Conservation (phyloP, 257 asterid genomes). For the Solanum infundibuliforme region DNA sequence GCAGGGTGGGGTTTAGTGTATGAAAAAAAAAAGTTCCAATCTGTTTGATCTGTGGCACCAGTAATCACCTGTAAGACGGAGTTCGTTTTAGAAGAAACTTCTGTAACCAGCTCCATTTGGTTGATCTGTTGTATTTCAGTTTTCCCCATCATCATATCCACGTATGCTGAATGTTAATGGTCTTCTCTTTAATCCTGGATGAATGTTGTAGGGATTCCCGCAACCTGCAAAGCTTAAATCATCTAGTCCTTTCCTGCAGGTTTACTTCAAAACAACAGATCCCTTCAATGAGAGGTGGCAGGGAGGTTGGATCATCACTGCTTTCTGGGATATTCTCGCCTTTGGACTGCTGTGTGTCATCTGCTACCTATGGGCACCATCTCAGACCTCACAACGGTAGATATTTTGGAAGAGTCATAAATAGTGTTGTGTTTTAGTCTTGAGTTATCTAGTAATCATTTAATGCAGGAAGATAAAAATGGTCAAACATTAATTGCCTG, state of each 20-base stretch:
- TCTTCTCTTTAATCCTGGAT: neutral
- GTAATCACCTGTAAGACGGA: neutral
- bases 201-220: neutral
- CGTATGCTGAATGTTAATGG: neutral
- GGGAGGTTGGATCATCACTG: constrained; percentile 89
- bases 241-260: constrained; percentile 34
- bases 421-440: neutral
- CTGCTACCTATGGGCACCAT: constrained; percentile 97
- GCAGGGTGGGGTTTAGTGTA: neutral
- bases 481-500: neutral
- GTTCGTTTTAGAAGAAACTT: neutral
- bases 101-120: neutral
- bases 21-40: neutral
- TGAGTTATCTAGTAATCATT: neutral
- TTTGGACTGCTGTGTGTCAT: constrained; percentile 73
- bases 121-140: neutral
- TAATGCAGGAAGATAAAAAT: neutral
- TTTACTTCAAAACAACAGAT: constrained; percentile 91
- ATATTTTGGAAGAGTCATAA: neutral
- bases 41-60: neutral
- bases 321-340: constrained; percentile 94
- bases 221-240: neutral
- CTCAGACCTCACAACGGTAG: constrained; percentile 91
- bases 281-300: constrained; percentile 98
- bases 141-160: neutral